These are phyloP conservation scores for Scedosporium aurantiacum DNA, from an alignment of 2,329 filamentous ascomycete genomes.

Conservation along the genomic window DNA sequence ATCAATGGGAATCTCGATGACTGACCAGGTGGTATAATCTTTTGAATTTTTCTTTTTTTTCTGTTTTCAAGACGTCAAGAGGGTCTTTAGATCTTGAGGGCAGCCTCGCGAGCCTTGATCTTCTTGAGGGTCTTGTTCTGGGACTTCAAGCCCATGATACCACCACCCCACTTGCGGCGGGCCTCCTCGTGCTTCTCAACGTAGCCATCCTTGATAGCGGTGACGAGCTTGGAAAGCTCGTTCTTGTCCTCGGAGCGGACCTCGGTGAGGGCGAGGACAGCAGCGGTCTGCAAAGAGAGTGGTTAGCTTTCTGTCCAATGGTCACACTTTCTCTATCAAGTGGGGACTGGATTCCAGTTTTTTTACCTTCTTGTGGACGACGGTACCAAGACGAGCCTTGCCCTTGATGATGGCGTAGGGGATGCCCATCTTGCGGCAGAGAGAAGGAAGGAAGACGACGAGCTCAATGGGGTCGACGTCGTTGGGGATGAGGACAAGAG, in stretches of 20 bases:
- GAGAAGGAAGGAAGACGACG: conserved; percentile 95
- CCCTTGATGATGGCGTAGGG: conserved; percentile 99
- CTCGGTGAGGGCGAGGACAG: conserved; percentile 91
- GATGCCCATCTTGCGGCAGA: conserved; percentile 99
- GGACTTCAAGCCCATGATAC: conserved; percentile 98
- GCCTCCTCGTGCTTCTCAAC: conserved; percentile 86
- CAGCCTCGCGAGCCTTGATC: conserved; percentile 83
- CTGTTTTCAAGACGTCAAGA: not conserved
- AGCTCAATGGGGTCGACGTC: conserved; percentile 99
- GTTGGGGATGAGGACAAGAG: conserved; percentile 95
- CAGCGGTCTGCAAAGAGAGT: conserved; percentile 58
- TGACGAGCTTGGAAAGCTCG: conserved; percentile 93
- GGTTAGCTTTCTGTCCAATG: conserved; percentile 18
- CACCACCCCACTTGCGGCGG: conserved; percentile 95
- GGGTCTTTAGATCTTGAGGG: conserved; percentile 84
- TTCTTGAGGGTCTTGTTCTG: conserved; percentile 68
- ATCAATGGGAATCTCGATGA: not conserved
- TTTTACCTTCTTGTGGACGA: conserved; percentile 96
- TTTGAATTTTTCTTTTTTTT: conserved; percentile 9
- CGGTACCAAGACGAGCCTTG: conserved; percentile 97
- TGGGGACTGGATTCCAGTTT: not conserved
- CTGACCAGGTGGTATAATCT: not conserved
- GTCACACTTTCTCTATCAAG: not conserved
- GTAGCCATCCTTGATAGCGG: conserved; percentile 96
- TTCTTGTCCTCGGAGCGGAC: conserved; percentile 96